Evolutionary conservation across 2,329 filamentous ascomycete genomes (phyloP), one percentile per base, ranked within the genome.

Genomic region (Sclerotinia sclerotiorum): DNA sequence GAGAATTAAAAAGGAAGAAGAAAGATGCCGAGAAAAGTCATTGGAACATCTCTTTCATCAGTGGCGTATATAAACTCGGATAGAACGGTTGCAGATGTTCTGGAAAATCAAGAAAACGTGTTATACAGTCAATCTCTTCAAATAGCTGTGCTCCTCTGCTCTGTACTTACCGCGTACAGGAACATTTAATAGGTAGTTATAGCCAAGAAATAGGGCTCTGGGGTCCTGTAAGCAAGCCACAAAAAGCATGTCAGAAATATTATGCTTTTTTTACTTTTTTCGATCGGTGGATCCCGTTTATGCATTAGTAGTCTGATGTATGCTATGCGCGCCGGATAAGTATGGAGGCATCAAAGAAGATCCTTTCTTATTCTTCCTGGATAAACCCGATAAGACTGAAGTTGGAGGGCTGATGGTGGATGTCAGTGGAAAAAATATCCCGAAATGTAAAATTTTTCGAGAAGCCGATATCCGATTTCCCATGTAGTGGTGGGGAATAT

Each of bases 161-260:
- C n/a, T 52, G 49, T 29, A 52, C 48, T 21, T 21, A 13, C 56
- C 27, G n/a, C 35, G 17, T 29, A 21, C 56, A 29, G 39, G 29
- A 44, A 46, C 39, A 60, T 60, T 7, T 27, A 17, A 17, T 11
- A 39, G 39, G 17, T 42, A 39, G 39, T 42, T 42, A 42, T 42
- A 27, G 60, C 60, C 46, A 51, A 62, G 29, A 24, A 32, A 49
- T 39, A 51, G 44, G 46, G 44, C 24, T 62, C 42, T 29, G 19
- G 39, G 39, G 42, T 32, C 27, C 46, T 13, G 21, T 51, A n/a
- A 66, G 64, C 64, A 66, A 67, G 64, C 64, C 54, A 61, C 64
- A 35, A 51, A 61, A 15, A 57, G 48, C 44, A 32, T 49, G 56
- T 29, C 27, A 39, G 24, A 13, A 39, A 39, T 2, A 13, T 13